Percentiles rank a stretch among this genome's conserved stretches.
phyloP scores from a whole-genome alignment of 2,329 filamentous ascomycete species.

The Bipolaris gigantea region DNA sequence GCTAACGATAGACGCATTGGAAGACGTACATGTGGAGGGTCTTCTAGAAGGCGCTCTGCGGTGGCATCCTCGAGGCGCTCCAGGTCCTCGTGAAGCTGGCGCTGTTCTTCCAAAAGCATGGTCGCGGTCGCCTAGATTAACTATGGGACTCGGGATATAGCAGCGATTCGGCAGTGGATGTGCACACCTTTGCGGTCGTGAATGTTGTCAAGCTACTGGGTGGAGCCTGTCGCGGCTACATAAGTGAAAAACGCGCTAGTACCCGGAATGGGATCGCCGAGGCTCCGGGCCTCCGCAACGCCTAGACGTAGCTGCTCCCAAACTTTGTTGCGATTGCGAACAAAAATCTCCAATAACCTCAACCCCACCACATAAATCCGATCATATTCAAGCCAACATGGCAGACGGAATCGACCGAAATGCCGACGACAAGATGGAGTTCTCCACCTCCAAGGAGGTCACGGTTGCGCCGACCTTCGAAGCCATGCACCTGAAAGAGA shows the following conservation, averaged over 20 bases:
- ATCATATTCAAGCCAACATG: constrained; percentile 60
- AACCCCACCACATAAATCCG: neutral
- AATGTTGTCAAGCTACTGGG: constrained; percentile 14
- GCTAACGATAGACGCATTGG: neutral
- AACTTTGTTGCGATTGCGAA: constrained; percentile 27
- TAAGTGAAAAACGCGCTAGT: constrained; percentile 22
- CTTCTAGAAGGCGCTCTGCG: constrained; percentile 83
- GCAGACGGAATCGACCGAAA: constrained; percentile 91
- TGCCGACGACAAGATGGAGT: constrained; percentile 95
- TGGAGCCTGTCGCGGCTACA: constrained; percentile 17
- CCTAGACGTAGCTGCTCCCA: constrained; percentile 17
- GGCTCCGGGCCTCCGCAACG: constrained; percentile 19
- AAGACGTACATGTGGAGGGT: constrained; percentile 76
- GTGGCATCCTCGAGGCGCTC: constrained; percentile 95
- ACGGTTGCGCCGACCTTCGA: constrained; percentile 79
- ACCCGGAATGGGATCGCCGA: constrained; percentile 16
- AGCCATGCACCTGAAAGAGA: constrained; percentile 92
- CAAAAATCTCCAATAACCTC: constrained; percentile 8
- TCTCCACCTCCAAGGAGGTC: constrained; percentile 96
- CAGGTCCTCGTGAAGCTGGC: constrained; percentile 92
- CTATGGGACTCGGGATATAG: constrained; percentile 21
- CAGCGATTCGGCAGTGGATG: constrained; percentile 11
- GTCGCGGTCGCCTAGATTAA: constrained; percentile 27
- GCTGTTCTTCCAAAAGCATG: constrained; percentile 90
- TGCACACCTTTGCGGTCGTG: constrained; percentile 30